Percentiles rank a stretch among this genome's conserved stretches.
Evolutionary conservation across 495 filamentous ascomycete species (phyloP).

Genomic region (Monascus purpureus): DNA sequence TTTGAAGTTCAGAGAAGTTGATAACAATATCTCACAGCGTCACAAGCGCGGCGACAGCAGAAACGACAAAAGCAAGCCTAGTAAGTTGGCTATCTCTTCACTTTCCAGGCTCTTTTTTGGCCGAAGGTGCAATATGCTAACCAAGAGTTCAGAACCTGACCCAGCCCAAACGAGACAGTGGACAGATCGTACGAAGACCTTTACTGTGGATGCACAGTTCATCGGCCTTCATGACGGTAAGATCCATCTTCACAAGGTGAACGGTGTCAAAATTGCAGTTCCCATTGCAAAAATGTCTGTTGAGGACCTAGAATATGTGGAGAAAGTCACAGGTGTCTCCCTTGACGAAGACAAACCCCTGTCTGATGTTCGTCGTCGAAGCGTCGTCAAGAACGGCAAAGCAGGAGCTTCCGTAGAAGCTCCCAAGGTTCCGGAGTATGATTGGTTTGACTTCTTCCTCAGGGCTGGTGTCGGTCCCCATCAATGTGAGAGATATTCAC

Average conservation of each 20-base stretch:
- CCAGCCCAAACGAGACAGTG: conserved; percentile 71
- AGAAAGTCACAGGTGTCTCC: conserved; percentile 69
- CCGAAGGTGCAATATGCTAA: conserved; percentile 6
- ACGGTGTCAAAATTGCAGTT: conserved; percentile 96
- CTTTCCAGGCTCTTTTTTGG: neutral
- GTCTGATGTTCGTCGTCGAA: conserved; percentile 52
- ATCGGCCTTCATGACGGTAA: conserved; percentile 83
- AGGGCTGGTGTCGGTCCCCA: conserved; percentile 79
- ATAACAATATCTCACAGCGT: conserved; percentile 52
- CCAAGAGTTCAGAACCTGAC: conserved; percentile 55
- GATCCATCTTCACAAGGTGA: conserved; percentile 94
- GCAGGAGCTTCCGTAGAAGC: conserved; percentile 43
- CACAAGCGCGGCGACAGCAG: conserved; percentile 51
- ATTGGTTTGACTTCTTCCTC: conserved; percentile 99
- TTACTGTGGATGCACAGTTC: conserved; percentile 96
- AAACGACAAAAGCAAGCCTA: conserved; percentile 51
- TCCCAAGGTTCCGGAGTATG: conserved; percentile 50
- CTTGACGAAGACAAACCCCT: conserved; percentile 95
- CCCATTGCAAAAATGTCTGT: conserved; percentile 89
- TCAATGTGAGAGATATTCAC: conserved; percentile 85
- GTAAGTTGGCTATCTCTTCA: conserved; percentile 38
- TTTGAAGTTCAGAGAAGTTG: conserved; percentile 39
- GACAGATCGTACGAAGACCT: conserved; percentile 89
- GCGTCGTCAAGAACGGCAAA: conserved; percentile 15
- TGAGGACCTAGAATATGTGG: conserved; percentile 89